These are phyloP conservation scores for Catharanthus roseus DNA, from an alignment of 257 asterid species.

Conservation along the genomic window DNA sequence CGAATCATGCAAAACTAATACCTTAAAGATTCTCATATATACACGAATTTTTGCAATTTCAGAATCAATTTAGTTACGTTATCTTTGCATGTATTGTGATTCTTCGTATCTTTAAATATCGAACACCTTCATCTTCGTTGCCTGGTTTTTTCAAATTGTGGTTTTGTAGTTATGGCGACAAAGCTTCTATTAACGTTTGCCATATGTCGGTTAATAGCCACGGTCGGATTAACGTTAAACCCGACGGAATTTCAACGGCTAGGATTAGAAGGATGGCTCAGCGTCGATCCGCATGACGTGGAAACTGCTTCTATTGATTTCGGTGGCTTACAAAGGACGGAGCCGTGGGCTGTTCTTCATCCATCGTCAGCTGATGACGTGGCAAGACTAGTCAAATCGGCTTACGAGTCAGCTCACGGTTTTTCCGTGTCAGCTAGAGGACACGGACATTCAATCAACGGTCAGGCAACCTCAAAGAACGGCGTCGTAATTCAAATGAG, in stretches of 20 bases:
- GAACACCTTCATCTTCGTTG: no score
- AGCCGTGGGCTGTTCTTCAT: constrained; percentile 58
- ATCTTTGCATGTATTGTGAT: no score
- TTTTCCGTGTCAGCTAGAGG: constrained; percentile 69
- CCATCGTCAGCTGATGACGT: constrained; percentile 58
- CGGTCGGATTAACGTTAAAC: constrained; percentile 60
- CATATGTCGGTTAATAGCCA: constrained; percentile 47
- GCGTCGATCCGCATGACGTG: constrained; percentile 44
- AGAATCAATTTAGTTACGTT: no score
- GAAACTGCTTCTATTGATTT: constrained; percentile 48
- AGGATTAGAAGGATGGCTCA: constrained; percentile 40
- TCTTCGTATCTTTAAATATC: no score
- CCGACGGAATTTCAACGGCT: constrained; percentile 41
- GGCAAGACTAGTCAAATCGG: constrained; percentile 44
- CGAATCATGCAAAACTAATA: constrained; percentile 6
- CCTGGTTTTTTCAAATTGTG: no score
- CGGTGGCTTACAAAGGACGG: constrained; percentile 36
- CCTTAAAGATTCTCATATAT: no score
- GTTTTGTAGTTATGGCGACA: constrained; percentile 36
- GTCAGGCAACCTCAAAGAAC: constrained; percentile 52
- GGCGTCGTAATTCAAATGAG: constrained; percentile 69
- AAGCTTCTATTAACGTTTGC: constrained; percentile 46
- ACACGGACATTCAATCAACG: constrained; percentile 79
- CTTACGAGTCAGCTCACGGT: constrained; percentile 52
- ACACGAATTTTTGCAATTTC: no score